Base-by-base conservation (phyloP, 352 stramenopile genomes). In the Phytophthora vignae region DNA sequence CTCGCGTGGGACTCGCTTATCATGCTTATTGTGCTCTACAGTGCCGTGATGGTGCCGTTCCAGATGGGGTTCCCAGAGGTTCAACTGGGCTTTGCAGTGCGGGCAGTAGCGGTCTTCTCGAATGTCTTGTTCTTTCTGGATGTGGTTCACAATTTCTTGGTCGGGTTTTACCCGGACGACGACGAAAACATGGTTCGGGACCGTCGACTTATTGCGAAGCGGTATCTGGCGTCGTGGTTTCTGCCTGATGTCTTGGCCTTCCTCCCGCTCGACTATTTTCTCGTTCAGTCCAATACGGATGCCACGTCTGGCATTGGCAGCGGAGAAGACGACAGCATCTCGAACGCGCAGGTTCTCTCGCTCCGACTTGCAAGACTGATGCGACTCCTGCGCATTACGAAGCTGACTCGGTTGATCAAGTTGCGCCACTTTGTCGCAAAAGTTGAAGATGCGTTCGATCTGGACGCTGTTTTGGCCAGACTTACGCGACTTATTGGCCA, bases 11-110 rank as follows among this genome's bases (percentile, higher is more conserved):
- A 93, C 48, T 75, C 80, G 33, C 60, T 95, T 38, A 75, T 94
- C 59, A 95, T 95, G 85, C 14, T 83, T 6, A 68, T 92, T 27
- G 83, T 94, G 15, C 70, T 95, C 2, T 95, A 95, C 64, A 92
- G 84, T 17, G 85, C 86, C 7, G 76, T 95, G 11, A 64, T 91
- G 46, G 81, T 95, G 21, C 86, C 88, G 0, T 69, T 95, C 14
- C 82, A 94, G 56, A 83, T 95, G 3, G 82, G 88, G 0, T 95
- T 95, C 31, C 84, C 88, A 0, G 82, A 92, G 15, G 56, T 94
- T 12, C 69, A 85, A 44, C 64, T 90, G 0, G 59, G 71, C 11
- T 10, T 60, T 12, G 55, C n/a, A 10, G 83, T 40, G 77, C 40
- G 31, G 4, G 25, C 40, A 11, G 15, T 91, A 4, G 75, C 68